A percentile compares a stretch with the other conserved stretches of the same genome.
Evolutionary conservation across 2,329 filamentous ascomycete species (phyloP).

Genomic region (Alternaria brassicicola): DNA sequence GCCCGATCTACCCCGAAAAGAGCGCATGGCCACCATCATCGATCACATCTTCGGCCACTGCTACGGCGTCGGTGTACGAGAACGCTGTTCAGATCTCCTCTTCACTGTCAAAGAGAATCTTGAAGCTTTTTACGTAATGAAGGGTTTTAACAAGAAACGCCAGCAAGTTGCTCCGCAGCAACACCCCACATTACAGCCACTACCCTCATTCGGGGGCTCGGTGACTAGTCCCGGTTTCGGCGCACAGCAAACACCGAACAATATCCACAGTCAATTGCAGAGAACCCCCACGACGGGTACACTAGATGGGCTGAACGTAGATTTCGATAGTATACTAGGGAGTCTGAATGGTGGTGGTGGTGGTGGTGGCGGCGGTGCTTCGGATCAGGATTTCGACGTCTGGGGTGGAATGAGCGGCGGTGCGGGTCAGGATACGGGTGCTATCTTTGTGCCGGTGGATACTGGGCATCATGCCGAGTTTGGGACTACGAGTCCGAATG

Average conservation of each 20-base stretch:
- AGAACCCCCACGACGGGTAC: slow-evolving; percentile 26
- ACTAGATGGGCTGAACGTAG: slow-evolving; percentile 39
- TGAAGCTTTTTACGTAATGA: slow-evolving; percentile 49
- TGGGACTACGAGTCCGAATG: slow-evolving; percentile 34
- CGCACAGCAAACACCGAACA: slow-evolving; percentile 5
- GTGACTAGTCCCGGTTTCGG: slow-evolving; percentile 20
- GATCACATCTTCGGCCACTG: slow-evolving; percentile 50
- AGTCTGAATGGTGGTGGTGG: slow-evolving; percentile 30
- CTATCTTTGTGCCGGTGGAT: slow-evolving; percentile 48
- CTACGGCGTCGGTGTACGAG: slow-evolving; percentile 45
- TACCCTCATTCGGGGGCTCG: slow-evolving; percentile 21
- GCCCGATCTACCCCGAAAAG: slow-evolving; percentile 42
- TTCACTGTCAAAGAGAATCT: slow-evolving; percentile 49
- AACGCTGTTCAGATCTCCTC: slow-evolving; percentile 44
- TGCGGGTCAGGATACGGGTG: slow-evolving; percentile 34
- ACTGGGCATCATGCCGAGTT: slow-evolving; percentile 22
- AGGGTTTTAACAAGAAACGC: slow-evolving; percentile 43
- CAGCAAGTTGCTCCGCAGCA: slow-evolving; percentile 31
- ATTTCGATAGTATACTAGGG: slow-evolving; percentile 42
- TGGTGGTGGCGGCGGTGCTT: not conserved
- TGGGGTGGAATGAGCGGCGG: slow-evolving; percentile 31
- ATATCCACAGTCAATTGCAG: slow-evolving; percentile 28
- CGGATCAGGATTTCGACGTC: slow-evolving; percentile 34
- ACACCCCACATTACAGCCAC: slow-evolving; percentile 37
- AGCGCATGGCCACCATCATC: slow-evolving; percentile 49